These are phyloP conservation scores for Nematocida parisii DNA, from an alignment of 371 early-diverging fungal genomes.

Conservation along the genomic window DNA sequence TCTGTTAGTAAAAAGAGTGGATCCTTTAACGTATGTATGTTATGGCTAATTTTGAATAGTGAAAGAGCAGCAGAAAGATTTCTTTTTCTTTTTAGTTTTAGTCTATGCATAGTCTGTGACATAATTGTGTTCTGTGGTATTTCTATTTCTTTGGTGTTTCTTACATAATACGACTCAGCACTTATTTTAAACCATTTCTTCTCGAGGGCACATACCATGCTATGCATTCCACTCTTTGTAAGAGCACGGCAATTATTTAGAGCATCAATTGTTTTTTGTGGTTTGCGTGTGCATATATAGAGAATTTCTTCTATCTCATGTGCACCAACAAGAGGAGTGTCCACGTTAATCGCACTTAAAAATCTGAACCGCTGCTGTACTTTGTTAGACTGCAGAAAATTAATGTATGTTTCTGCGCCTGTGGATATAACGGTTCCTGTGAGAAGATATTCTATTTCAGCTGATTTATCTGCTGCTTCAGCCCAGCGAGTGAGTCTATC, in stretches of 20 bases:
- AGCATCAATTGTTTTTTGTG: background rate
- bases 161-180: constrained; percentile 17
- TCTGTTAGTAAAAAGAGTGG: background rate
- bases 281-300: constrained; percentile 30
- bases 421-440: background rate
- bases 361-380: constrained; percentile 23
- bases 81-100: background rate
- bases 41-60: constrained; percentile 19
- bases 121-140: background rate
- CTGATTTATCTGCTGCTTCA: background rate
- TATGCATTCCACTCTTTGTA: background rate
- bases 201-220: constrained; percentile 23
- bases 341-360: constrained; percentile 2
- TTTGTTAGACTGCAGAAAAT: constrained; percentile 17
- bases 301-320: constrained; percentile 50
- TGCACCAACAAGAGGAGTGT: background rate
- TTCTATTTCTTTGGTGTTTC: background rate
- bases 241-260: constrained; percentile 18
- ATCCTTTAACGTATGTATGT: constrained; percentile 6
- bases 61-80: constrained; percentile 33
- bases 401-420: background rate
- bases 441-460: background rate
- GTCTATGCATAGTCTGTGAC: background rate
- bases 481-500: constrained; percentile 12
- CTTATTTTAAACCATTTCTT: constrained; percentile 47